Percentiles rank a stretch among this genome's conserved stretches.
Conservation (phyloP, 2,329 filamentous ascomycete genomes). For the Rhynchosporium secalis region DNA sequence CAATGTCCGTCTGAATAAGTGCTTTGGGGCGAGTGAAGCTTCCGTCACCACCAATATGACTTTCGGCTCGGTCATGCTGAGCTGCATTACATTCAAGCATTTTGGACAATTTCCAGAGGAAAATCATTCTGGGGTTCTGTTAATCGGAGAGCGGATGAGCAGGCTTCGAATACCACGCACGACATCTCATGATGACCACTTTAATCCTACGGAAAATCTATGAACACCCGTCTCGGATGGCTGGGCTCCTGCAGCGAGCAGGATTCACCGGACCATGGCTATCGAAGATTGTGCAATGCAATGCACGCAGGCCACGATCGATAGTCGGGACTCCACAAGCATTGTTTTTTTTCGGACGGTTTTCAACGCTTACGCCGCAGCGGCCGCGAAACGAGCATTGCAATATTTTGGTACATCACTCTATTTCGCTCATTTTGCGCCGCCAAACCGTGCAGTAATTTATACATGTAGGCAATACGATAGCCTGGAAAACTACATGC, state of each 20-base stretch:
- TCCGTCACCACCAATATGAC: background rate
- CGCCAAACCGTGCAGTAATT: background rate
- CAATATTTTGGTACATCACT: background rate
- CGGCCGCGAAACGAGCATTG: background rate
- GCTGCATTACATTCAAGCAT: background rate
- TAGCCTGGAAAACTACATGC: background rate
- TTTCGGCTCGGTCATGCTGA: background rate
- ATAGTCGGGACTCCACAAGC: slow-evolving; percentile 8
- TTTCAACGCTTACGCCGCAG: background rate
- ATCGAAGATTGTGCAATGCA: slow-evolving; percentile 11
- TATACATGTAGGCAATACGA: background rate
- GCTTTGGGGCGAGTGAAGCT: slow-evolving; percentile 1
- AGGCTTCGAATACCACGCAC: background rate
- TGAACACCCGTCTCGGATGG: background rate
- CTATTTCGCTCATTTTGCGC: slow-evolving; percentile 1
- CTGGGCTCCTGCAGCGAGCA: background rate
- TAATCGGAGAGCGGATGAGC: too few relatives aligned
- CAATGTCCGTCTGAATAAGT: background rate
- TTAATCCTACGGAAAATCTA: background rate
- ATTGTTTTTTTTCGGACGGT: background rate
- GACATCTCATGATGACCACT: background rate
- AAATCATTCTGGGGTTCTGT: background rate
- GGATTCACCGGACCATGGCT: slow-evolving; percentile 1
- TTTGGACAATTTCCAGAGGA: background rate
- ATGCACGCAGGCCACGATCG: slow-evolving; percentile 6